Evolutionary conservation across 2,329 filamentous ascomycete genomes (phyloP).

Genomic region (Lizonia empirigonia): DNA sequence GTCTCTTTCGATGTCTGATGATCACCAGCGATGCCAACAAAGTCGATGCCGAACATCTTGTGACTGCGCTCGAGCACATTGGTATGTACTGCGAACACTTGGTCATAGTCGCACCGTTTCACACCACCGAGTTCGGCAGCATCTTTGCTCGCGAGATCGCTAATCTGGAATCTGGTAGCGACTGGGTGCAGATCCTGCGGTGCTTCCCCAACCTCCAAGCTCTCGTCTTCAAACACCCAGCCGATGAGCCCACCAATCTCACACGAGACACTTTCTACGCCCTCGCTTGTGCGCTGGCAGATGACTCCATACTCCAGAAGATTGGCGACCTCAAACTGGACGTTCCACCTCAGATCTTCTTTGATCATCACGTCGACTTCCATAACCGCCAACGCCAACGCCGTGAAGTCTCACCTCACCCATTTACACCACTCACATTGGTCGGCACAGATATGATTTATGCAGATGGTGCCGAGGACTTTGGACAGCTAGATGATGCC

Average conservation of each 20-base stretch:
- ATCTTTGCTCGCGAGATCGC: slow-evolving; percentile 14
- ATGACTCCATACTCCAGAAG: neutral
- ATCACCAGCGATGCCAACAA: slow-evolving; percentile 22
- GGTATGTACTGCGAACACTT: slow-evolving; percentile 21
- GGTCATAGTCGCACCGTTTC: slow-evolving; percentile 19
- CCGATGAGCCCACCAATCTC: neutral
- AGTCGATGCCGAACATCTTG: slow-evolving; percentile 15
- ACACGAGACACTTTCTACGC: slow-evolving; percentile 13
- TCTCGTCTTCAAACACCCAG: slow-evolving; percentile 17
- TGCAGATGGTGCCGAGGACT: slow-evolving; percentile 7
- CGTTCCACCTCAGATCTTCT: slow-evolving; percentile 2
- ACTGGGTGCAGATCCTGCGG: slow-evolving; percentile 23
- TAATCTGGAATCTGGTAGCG: slow-evolving; percentile 15
- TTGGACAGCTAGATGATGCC: neutral
- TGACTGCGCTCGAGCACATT: slow-evolving; percentile 18
- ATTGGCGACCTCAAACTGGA: neutral
- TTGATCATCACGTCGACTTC: slow-evolving; percentile 9
- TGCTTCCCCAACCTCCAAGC: slow-evolving; percentile 22
- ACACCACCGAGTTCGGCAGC: slow-evolving; percentile 18
- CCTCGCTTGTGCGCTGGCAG: slow-evolving; percentile 13
- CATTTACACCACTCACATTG: slow-evolving; percentile 2
- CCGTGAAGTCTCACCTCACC: neutral
- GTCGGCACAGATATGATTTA: slow-evolving; percentile 1
- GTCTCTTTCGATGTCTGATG: slow-evolving; percentile 21
- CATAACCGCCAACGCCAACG: neutral